Percentiles rank a stretch among this genome's conserved stretches.
These are phyloP conservation scores for Termitomyces sp. DNA, from an alignment of 768 basidiomycete genomes.

Conservation along the genomic window DNA sequence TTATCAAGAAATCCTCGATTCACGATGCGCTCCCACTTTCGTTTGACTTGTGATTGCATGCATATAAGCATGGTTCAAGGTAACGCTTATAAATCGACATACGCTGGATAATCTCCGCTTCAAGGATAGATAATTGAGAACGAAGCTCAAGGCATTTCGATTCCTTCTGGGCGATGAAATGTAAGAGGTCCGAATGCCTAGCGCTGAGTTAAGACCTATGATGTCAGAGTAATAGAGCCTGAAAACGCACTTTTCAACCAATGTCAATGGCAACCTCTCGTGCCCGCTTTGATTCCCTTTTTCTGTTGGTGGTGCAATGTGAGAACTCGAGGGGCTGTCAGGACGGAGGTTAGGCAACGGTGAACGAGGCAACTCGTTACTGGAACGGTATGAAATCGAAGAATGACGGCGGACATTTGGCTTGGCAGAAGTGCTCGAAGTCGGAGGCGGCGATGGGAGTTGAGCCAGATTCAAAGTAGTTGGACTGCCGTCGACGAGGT, in stretches of 20 bases:
- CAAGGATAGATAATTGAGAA: constrained; percentile 67
- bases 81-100: constrained; percentile 18
- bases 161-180: constrained; percentile 85
- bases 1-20: constrained; percentile 46
- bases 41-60: constrained; percentile 54
- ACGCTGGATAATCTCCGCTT: constrained; percentile 68
- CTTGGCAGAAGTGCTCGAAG: constrained; percentile 12
- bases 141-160: constrained; percentile 79
- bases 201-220: background rate
- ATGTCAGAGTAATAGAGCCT: constrained; percentile 1
- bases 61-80: background rate
- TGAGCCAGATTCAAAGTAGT: constrained; percentile 15
- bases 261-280: constrained; percentile 47
- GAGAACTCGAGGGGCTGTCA: constrained; percentile 19
- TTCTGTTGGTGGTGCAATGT: constrained; percentile 18
- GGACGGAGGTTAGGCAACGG: constrained; percentile 10
- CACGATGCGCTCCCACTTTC: constrained; percentile 81
- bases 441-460: constrained; percentile 20
- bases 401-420: constrained; percentile 41
- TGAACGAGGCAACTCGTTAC: constrained; percentile 14
- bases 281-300: constrained; percentile 23
- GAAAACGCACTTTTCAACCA: constrained; percentile 65
- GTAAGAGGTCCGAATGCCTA: constrained; percentile 80
- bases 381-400: constrained; percentile 49
- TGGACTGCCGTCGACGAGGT: constrained; percentile 37